phyloP scores from a whole-genome alignment of 768 basidiomycete genomes.

The Termitomyces sp. region DNA sequence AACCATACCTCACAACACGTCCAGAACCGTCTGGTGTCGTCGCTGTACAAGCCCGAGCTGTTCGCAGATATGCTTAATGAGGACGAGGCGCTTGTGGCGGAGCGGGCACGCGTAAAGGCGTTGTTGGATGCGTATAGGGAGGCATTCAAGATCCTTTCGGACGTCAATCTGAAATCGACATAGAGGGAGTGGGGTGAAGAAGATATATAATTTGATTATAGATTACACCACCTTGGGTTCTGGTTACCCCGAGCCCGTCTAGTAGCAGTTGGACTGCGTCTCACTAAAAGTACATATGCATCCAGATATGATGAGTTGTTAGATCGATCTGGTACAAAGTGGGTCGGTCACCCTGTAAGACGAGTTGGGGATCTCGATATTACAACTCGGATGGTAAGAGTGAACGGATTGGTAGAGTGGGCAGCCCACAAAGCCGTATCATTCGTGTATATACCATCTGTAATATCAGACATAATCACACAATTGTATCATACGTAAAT shows the following conservation, averaged over 20 bases:
- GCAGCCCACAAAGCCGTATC: conserved; percentile 16
- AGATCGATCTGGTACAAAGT: not conserved
- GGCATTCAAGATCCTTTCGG: conserved; percentile 82
- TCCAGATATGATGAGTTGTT: not conserved
- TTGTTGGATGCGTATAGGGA: conserved; percentile 95
- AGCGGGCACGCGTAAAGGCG: conserved; percentile 90
- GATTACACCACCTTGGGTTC: conserved; percentile 8
- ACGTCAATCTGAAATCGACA: conserved; percentile 70
- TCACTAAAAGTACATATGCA: not conserved
- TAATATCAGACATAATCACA: conserved; percentile 7
- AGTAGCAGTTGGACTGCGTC: conserved; percentile 2
- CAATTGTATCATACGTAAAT: conserved; percentile 5
- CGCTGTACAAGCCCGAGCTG: conserved; percentile 90
- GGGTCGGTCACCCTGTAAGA: not conserved
- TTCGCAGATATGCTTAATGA: conserved; percentile 91
- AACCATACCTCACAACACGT: conserved; percentile 96
- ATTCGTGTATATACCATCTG: conserved; percentile 18
- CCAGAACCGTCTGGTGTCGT: conserved; percentile 92
- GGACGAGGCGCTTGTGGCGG: conserved; percentile 92
- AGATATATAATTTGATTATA: conserved; percentile 13
- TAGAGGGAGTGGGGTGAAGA: conserved; percentile 18
- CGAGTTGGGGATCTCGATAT: not conserved
- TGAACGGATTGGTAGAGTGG: not conserved
- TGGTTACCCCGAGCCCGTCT: conserved; percentile 7
- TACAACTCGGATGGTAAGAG: not conserved